These are phyloP conservation scores for Phytopythium chamaehyphon DNA, from an alignment of 352 stramenopile species.

Conservation along the genomic window DNA sequence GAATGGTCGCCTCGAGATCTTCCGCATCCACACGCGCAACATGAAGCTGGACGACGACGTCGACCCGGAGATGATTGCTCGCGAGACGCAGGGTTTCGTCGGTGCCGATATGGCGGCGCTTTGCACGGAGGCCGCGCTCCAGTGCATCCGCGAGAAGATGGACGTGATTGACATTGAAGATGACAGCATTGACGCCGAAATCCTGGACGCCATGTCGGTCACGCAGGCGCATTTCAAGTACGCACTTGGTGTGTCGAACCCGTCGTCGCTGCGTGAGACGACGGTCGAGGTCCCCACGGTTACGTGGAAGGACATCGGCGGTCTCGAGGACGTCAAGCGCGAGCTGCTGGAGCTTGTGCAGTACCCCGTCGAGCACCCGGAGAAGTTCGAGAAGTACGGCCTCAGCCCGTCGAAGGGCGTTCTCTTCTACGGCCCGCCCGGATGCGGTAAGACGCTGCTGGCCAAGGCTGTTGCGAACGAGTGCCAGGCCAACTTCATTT, in stretches of 20 bases:
- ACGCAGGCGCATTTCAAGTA: constrained; percentile 99
- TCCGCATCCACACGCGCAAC: constrained; percentile 99
- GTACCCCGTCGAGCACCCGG: constrained; percentile 99
- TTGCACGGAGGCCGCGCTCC: constrained; percentile 97
- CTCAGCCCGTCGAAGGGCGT: constrained; percentile 95
- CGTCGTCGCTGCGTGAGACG: constrained; percentile 97
- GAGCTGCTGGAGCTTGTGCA: constrained; percentile 99
- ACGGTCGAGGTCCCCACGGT: constrained; percentile 99
- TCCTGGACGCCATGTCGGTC: constrained; percentile 98
- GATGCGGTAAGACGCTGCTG: constrained; percentile 99
- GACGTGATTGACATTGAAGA: constrained; percentile 99
- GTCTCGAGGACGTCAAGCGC: constrained; percentile 97
- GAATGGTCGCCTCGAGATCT: constrained; percentile 98
- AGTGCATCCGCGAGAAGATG: constrained; percentile 99
- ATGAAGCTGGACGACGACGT: constrained; percentile 99
- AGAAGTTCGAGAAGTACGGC: constrained; percentile 99
- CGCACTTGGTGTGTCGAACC: constrained; percentile 97
- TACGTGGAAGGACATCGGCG: constrained; percentile 99
- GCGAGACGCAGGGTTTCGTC: constrained; percentile 99
- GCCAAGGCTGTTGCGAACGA: constrained; percentile 99
- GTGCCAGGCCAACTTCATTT: constrained; percentile 99
- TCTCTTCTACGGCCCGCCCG: constrained; percentile 99
- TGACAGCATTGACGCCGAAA: constrained; percentile 98
- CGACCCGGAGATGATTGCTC: constrained; percentile 96
- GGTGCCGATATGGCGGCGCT: constrained; percentile 99